Evolutionary conservation across 305 asterid species (phyloP), one percentile per base, ranked within the genome.

Genomic region (Plantago coronopus): DNA sequence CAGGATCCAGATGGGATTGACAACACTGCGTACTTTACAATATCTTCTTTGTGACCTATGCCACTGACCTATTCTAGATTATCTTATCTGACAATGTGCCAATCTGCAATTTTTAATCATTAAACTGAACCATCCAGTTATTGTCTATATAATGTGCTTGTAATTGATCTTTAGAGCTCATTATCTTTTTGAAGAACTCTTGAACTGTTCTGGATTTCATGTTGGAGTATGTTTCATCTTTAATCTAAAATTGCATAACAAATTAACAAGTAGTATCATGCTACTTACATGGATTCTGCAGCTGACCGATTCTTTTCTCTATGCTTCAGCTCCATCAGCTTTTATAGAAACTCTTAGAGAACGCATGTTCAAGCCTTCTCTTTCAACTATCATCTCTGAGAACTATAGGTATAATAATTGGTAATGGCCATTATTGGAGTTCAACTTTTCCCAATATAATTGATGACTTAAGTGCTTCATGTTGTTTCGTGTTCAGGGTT

Each of bases 301-400:
- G 49, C 14, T 71, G 55, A 59, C 48, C 15, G 46, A 13, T 46
- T 63, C 15, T 68, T 66, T 65, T 59, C 62, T 56, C 65, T 70
- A 17, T 66, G 31, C 74, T 75, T 77, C 95, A 91, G 96, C 95
- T 42, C 94, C 98, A 59, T 76, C 87, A 43, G 89, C 87, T 66
- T 84, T 88, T 60, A 80, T 91, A 49, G 98, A 86, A 73, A 83
- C 90, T 21, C 87, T 91, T 17, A 85, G 95, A 80, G 96, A 91
- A 68, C 93, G 86, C 46, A 87, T 88, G 87, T 88, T 88, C 84
- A 88, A 91, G 83, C 98, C 98, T 45, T 79, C 96, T 55, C 80
- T 91, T 62, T 91, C 96, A 65, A 71, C 89, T 37, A 70, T 91
- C 70, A 73, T 91, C 62, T 72, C 96, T 16, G 96, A 88, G 31